phyloP scores from a whole-genome alignment of 768 basidiomycete genomes.

The Boletellus sp. region DNA sequence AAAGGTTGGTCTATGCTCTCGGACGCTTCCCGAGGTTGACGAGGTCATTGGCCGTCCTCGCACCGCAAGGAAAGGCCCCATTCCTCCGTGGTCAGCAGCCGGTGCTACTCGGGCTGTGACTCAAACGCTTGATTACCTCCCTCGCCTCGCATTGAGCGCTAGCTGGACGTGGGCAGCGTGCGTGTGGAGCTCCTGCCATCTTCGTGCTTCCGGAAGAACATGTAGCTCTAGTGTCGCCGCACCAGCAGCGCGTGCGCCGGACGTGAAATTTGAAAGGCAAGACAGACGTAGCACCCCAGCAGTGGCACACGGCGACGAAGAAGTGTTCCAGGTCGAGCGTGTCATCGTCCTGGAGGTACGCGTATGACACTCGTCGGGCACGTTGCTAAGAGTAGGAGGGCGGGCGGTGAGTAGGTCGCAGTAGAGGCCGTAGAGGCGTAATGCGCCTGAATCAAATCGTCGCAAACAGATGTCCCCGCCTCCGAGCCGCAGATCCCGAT shows the following conservation, averaged over 20 bases:
- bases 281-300: not conserved
- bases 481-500: conserved; percentile 4
- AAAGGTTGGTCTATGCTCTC: not conserved
- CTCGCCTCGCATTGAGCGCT: conserved; percentile 3
- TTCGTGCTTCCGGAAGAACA: conserved; percentile 2
- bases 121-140: conserved; percentile 2
- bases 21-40: too few species aligned
- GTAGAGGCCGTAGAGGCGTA: conserved; percentile 7
- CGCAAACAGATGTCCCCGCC: conserved; percentile 6
- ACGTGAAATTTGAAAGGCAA: too few species aligned
- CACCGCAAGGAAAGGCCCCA: conserved; percentile 1
- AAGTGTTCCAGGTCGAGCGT: conserved; percentile 7
- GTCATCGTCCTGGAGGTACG: not conserved
- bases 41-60: not conserved
- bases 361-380: not conserved
- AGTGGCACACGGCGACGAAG: conserved; percentile 1
- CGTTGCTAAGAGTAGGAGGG: not conserved
- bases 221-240: not conserved
- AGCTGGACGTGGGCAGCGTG: conserved; percentile 1
- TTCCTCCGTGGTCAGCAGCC: conserved; percentile 3
- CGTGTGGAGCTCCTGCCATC: not conserved
- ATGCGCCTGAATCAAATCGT: conserved; percentile 1
- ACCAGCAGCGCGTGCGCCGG: not conserved
- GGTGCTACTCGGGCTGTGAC: conserved; percentile 6
- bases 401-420: conserved; percentile 1